phyloP scores from a whole-genome alignment of 1,284 basidiomycete genomes.

The Kwoniella shivajii region DNA sequence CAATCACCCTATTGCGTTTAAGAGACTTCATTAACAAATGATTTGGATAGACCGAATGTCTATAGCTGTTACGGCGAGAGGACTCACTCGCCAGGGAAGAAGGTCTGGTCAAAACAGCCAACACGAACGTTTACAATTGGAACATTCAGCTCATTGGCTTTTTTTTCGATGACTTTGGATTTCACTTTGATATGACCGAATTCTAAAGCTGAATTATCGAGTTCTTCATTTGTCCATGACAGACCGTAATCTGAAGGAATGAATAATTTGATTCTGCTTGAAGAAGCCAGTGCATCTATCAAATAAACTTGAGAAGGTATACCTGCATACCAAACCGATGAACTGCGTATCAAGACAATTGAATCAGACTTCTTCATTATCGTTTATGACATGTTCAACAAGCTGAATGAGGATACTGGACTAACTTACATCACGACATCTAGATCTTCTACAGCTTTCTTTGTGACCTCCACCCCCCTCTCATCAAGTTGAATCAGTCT shows the following conservation, averaged over 20 bases:
- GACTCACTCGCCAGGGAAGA: constrained; percentile 15
- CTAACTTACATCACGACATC: constrained; percentile 28
- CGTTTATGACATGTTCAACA: not conserved
- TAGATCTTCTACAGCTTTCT: constrained; percentile 15
- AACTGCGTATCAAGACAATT: constrained; percentile 7
- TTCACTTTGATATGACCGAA: constrained; percentile 18
- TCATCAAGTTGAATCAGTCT: constrained; percentile 19
- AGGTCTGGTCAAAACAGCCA: constrained; percentile 14
- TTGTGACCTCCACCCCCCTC: constrained; percentile 4
- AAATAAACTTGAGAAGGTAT: constrained; percentile 13
- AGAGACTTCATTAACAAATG: no score
- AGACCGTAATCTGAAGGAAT: constrained; percentile 27
- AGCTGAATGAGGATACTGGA: not conserved
- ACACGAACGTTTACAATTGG: constrained; percentile 13
- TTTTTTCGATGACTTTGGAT: constrained; percentile 5
- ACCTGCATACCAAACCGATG: constrained; percentile 9
- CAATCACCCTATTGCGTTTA: no score
- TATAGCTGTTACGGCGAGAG: not conserved
- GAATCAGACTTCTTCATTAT: not conserved
- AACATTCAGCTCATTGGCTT: constrained; percentile 14
- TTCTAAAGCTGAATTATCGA: not conserved
- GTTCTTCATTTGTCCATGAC: constrained; percentile 20
- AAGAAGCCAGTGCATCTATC: constrained; percentile 15
- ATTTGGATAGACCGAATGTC: not conserved
- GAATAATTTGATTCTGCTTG: constrained; percentile 20